Evolutionary conservation across 257 asterid species (phyloP), one percentile per base, ranked within the genome.

Genomic region (Marsdenia floribunda): DNA sequence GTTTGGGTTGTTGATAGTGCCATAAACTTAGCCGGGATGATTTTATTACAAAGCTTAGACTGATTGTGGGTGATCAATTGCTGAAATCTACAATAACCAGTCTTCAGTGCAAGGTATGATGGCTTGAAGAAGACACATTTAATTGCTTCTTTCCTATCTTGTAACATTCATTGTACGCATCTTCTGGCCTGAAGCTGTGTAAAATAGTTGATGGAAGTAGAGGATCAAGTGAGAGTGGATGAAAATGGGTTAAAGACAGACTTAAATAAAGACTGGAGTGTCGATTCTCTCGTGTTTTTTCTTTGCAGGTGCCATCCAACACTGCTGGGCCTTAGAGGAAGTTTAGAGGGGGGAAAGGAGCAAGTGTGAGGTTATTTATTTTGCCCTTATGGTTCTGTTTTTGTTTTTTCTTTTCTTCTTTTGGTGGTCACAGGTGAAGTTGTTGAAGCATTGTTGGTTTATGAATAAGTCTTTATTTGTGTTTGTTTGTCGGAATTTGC

Each of bases 31-130:
- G 76, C 63, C 82, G 86, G 66, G 83, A 77, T 40, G 80, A 76
- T 19, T 83, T 83, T 75, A 71, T 83, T 74, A 71, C 40, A 6
- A 80, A 74, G 84, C 74, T 83, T 81, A 83, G 86, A 70, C 68
- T 77, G 74, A 73, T 80, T 26, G 80, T 70, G 66, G 86, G 86
- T 38, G 86, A 83, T 74, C 78, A 79, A 66, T 46, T 83, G 68
- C 75, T 83, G 84, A 79, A 77, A 72, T 76, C 82, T 33, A 77
- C 82, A 21, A 68, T 83, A 42, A 72, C 78, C 46, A 75, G 44
- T 71, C 82, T 83, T 63, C 82, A 83, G 73, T 68, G 73, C 65
- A 73, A 80, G 82, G 84, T 83, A 74, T 35, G 76, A 8, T 44
- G 4, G 0, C 70, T 55, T 21, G 61, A 65, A 9, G 52, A 63